Evolutionary conservation across 2,329 filamentous ascomycete species (phyloP).

Genomic region (Fusarium penzigii): DNA sequence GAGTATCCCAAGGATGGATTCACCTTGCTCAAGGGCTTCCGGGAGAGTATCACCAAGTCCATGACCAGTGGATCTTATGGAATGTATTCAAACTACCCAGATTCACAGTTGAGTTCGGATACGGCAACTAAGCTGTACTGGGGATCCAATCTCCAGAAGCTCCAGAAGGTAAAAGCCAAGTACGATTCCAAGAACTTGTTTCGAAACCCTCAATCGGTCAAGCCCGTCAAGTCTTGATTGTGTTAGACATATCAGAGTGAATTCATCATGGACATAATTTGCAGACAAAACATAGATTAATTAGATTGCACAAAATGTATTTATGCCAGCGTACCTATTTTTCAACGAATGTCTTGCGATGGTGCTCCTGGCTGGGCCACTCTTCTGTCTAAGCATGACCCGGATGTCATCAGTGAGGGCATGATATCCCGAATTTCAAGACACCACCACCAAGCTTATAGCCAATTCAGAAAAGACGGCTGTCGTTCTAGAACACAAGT

Average conservation of each 20-base stretch:
- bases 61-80: constrained; percentile 35
- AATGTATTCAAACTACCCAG: constrained; percentile 45
- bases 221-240: not conserved
- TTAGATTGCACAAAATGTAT: not conserved
- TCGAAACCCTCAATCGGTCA: constrained; percentile 38
- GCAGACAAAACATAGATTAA: not conserved
- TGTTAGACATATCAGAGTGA: not conserved
- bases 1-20: constrained; percentile 39
- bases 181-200: constrained; percentile 41
- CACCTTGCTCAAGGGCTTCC: constrained; percentile 35
- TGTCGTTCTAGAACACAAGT: not conserved
- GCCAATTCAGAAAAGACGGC: not conserved
- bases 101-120: constrained; percentile 36
- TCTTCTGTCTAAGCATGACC: no score
- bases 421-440: no score
- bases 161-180: constrained; percentile 37
- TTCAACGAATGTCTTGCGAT: no score
- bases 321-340: no score
- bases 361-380: no score
- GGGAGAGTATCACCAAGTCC: constrained; percentile 33
- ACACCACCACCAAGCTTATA: not conserved
- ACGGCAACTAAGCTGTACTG: constrained; percentile 40
- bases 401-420: no score
- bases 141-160: constrained; percentile 35
- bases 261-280: not conserved